phyloP scores from a whole-genome alignment of 2,329 filamentous ascomycete genomes.

The Talaromyces sp. region DNA sequence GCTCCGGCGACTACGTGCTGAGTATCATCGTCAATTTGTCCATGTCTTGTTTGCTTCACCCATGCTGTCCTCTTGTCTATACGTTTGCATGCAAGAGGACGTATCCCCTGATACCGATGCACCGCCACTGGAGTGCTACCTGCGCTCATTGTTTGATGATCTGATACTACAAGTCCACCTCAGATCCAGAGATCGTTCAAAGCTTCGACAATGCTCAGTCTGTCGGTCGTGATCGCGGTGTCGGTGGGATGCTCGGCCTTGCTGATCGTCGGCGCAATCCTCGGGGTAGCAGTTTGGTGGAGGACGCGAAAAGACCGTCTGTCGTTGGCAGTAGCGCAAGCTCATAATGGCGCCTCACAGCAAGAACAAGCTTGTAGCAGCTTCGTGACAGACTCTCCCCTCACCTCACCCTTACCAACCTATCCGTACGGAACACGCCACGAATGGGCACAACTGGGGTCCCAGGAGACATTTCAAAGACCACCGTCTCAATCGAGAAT shows the following conservation, averaged over 20 bases:
- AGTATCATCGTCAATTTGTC: neutral
- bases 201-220: slow-evolving; percentile 29
- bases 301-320: slow-evolving; percentile 34
- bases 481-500: slow-evolving; percentile 15
- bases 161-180: neutral
- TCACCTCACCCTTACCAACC: slow-evolving; percentile 30
- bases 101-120: slow-evolving; percentile 5
- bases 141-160: neutral
- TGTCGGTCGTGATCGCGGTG: slow-evolving; percentile 34
- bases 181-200: neutral
- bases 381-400: slow-evolving; percentile 20
- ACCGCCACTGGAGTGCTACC: slow-evolving; percentile 5
- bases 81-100: slow-evolving; percentile 7
- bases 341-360: slow-evolving; percentile 24
- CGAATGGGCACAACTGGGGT: slow-evolving; percentile 35
- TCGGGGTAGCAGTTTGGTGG: slow-evolving; percentile 34
- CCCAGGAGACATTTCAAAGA: slow-evolving; percentile 29
- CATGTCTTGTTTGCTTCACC: neutral
- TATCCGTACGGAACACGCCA: slow-evolving; percentile 34
- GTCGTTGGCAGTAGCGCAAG: slow-evolving; percentile 26
- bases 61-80: slow-evolving; percentile 9
- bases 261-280: slow-evolving; percentile 32
- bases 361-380: slow-evolving; percentile 31
- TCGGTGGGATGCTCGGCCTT: slow-evolving; percentile 33
- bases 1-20: neutral